These are phyloP conservation scores for Aspergillus floridensis DNA, from an alignment of 2,329 filamentous ascomycete genomes.

Conservation along the genomic window DNA sequence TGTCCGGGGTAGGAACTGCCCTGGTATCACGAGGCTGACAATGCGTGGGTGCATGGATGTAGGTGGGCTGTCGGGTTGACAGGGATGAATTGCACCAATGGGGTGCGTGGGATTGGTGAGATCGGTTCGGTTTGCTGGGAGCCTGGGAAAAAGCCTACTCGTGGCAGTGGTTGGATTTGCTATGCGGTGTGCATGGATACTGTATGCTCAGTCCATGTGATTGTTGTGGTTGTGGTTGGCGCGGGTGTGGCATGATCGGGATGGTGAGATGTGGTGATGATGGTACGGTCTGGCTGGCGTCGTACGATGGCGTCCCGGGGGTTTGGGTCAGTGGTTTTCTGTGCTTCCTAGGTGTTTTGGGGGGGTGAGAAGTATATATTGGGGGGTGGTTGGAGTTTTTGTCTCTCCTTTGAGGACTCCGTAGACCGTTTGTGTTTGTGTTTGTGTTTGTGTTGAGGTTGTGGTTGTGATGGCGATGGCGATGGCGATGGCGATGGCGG, in stretches of 20 bases:
- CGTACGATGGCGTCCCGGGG: neutral
- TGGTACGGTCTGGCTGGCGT: neutral
- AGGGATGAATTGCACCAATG: neutral
- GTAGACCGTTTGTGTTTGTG: too few species aligned
- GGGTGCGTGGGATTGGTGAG: neutral
- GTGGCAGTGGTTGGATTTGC: neutral
- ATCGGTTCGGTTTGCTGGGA: neutral
- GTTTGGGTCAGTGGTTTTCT: too few species aligned
- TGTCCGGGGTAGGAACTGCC: neutral
- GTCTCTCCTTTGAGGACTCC: neutral
- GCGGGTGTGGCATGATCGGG: neutral
- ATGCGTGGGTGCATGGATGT: neutral
- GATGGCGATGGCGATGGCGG: neutral
- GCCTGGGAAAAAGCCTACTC: neutral
- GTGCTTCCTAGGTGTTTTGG: neutral
- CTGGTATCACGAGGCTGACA: neutral
- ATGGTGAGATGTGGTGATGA: neutral
- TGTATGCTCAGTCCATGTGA: too few species aligned
- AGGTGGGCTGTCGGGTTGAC: too few species aligned
- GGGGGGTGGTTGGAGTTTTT: neutral
- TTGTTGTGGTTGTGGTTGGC: neutral
- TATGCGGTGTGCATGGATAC: too few species aligned
- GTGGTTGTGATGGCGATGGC: neutral
- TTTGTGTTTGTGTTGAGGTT: too few species aligned
- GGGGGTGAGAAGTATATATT: neutral